Evolutionary conservation across 2,329 filamentous ascomycete genomes (phyloP).

Genomic region (Biscogniauxia mediterranea): DNA sequence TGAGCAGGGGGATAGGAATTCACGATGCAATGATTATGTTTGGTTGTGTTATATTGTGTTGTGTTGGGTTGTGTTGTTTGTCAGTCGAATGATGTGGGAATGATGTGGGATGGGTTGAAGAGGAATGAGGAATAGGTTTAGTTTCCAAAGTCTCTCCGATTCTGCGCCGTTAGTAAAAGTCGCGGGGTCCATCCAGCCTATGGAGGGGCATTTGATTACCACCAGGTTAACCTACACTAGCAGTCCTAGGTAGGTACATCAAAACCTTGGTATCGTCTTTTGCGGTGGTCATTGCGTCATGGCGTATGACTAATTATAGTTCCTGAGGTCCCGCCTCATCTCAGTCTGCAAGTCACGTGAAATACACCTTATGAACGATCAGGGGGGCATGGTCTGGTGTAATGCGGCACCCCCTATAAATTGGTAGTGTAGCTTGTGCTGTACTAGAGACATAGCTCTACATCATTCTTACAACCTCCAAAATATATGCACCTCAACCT

Average conservation of each 20-base stretch:
- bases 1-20: no score
- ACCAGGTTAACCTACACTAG: not conserved
- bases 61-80: not conserved
- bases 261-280: constrained; percentile 19
- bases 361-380: no score
- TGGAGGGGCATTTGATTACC: constrained; percentile 32
- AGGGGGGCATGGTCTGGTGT: no score
- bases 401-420: no score
- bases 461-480: no score
- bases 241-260: no score
- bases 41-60: no score
- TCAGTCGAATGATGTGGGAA: not conserved
- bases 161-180: constrained; percentile 11
- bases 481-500: no score
- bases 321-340: not conserved
- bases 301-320: constrained; percentile 16
- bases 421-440: no score
- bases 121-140: not conserved
- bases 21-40: not conserved
- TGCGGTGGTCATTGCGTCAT: constrained; percentile 20
- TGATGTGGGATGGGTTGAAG: not conserved
- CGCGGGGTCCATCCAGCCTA: constrained; percentile 16
- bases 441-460: no score
- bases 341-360: no score
- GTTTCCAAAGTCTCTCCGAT: constrained; percentile 12